A percentile compares a stretch with the other conserved stretches of the same genome.
Evolutionary conservation across 768 basidiomycete species (phyloP).

Genomic region (Mycena olivaceomarginata): DNA sequence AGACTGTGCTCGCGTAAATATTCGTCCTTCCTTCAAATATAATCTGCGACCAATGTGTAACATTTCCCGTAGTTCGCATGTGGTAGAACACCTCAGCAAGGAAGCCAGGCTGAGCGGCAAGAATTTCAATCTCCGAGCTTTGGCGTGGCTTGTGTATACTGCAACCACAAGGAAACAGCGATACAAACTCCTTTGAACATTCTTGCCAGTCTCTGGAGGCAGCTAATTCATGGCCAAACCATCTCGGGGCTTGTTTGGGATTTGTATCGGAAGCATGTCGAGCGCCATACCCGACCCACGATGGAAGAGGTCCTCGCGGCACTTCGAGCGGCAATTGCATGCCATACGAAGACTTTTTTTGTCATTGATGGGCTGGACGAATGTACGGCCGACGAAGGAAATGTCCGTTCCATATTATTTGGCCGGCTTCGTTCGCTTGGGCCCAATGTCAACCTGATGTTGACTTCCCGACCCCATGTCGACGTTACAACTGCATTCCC

Average conservation of each 20-base stretch:
- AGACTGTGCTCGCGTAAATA: constrained; percentile 1
- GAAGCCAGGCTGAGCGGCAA: neutral
- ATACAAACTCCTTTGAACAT: neutral
- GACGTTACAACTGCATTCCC: neutral
- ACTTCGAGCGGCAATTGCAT: neutral
- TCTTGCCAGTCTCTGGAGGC: constrained; percentile 2
- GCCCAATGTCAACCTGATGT: neutral
- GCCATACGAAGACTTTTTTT: neutral
- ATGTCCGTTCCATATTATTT: neutral
- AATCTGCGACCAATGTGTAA: neutral
- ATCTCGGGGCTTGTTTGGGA: neutral
- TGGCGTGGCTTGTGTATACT: neutral
- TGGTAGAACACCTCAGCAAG: neutral
- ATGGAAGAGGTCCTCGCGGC: neutral
- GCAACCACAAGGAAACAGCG: neutral
- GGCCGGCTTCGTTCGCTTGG: neutral
- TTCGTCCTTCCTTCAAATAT: neutral
- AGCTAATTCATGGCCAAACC: neutral
- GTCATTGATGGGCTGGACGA: neutral
- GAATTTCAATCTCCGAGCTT: neutral
- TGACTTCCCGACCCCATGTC: constrained; percentile 1
- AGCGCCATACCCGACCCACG: neutral
- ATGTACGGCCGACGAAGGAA: neutral
- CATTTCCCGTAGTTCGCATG: neutral
- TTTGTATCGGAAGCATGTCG: neutral